A percentile compares a stretch with the other conserved stretches of the same genome.
Evolutionary conservation across 768 basidiomycete genomes (phyloP).

Genomic region (Boletus subparvulus): DNA sequence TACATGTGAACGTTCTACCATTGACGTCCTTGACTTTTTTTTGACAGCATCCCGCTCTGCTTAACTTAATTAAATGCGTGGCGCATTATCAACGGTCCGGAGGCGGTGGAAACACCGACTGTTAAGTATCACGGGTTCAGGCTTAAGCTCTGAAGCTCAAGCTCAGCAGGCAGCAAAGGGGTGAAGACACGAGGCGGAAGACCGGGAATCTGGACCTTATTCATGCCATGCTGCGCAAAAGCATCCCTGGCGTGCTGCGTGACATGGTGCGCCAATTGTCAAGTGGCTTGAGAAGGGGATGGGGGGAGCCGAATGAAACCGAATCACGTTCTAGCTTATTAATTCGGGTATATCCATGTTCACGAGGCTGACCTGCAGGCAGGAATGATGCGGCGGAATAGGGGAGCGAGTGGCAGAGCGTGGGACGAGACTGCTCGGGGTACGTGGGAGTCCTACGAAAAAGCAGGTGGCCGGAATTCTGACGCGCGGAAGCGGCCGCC

Average conservation of each 20-base stretch:
- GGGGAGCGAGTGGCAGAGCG: constrained; percentile 6
- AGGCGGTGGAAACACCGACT: constrained; percentile 24
- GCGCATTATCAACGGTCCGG: constrained; percentile 12
- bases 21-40: not conserved
- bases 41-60: constrained; percentile 1
- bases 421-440: constrained; percentile 2
- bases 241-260: not conserved
- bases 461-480: constrained; percentile 3
- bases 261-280: not conserved
- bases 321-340: constrained; percentile 19
- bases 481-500: constrained; percentile 17
- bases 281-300: not conserved
- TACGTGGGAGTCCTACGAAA: constrained; percentile 3
- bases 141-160: not conserved
- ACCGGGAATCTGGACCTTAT: not conserved
- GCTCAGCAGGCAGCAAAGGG: not conserved
- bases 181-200: not conserved
- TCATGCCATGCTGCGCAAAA: not conserved
- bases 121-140: not conserved
- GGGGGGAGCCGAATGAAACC: not conserved
- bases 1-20: constrained; percentile 1
- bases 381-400: constrained; percentile 13
- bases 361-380: constrained; percentile 13
- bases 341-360: constrained; percentile 21
- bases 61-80: not conserved